These are phyloP conservation scores for Cyberlindnera mississippiensis DNA, from an alignment of 805 yeast species.

Conservation along the genomic window DNA sequence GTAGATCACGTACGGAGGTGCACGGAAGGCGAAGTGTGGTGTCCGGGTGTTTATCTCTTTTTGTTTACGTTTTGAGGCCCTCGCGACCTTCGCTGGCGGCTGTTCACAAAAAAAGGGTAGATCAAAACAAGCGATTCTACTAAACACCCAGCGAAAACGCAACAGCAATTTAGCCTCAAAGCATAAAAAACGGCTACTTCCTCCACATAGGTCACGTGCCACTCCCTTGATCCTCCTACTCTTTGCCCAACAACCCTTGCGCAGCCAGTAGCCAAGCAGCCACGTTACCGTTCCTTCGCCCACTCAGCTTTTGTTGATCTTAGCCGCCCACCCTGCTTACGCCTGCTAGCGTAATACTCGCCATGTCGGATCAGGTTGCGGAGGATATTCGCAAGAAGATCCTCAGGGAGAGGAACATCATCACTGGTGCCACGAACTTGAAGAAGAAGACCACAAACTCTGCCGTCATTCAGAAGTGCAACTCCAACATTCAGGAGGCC, in stretches of 20 bases:
- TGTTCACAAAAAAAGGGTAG: conserved; percentile 8
- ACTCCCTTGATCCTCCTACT: too few species aligned
- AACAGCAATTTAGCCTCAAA: too few species aligned
- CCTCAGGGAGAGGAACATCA: conserved; percentile 82
- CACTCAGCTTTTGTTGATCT: neutral
- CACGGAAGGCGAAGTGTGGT: too few species aligned
- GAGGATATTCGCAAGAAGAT: conserved; percentile 80
- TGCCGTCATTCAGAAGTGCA: conserved; percentile 85
- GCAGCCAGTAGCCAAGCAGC: too few species aligned
- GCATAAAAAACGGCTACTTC: too few species aligned
- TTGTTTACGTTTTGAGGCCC: conserved; percentile 5
- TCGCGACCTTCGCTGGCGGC: neutral
- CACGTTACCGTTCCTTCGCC: neutral
- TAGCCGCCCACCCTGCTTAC: neutral
- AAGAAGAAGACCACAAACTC: conserved; percentile 75
- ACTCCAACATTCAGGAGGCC: conserved; percentile 85
- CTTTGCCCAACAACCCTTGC: too few species aligned
- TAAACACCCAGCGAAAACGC: too few species aligned
- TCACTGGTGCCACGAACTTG: conserved; percentile 80
- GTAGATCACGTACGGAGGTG: too few species aligned
- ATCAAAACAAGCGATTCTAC: conserved; percentile 4
- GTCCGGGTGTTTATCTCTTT: neutral
- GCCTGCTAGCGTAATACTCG: conserved; percentile 8
- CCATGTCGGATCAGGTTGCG: conserved; percentile 39
- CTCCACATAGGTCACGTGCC: too few species aligned